Evolutionary conservation across 345 rosid species (phyloP).

Genomic region (Eutrema japonicum): DNA sequence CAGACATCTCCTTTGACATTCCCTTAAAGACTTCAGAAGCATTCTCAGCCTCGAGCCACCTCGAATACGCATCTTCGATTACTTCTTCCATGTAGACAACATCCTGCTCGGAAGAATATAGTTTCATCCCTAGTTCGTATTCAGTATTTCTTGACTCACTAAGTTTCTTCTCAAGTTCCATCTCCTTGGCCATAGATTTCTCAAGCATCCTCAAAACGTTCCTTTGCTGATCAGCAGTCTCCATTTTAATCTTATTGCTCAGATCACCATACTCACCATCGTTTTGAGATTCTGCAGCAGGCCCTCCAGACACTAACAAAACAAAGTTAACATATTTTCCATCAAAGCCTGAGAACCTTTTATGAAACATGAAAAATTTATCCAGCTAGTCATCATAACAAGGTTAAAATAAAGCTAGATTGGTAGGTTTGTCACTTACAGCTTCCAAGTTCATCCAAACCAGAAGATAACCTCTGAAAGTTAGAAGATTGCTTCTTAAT

Average conservation of each 20-base stretch:
- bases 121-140: slow-evolving; percentile 56
- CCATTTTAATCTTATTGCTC: slow-evolving; percentile 63
- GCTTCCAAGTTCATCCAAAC: slow-evolving; percentile 49
- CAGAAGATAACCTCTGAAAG: slow-evolving; percentile 58
- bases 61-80: slow-evolving; percentile 54
- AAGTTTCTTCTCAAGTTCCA: slow-evolving; percentile 85
- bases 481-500: slow-evolving; percentile 64
- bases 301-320: slow-evolving; percentile 56
- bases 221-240: slow-evolving; percentile 83
- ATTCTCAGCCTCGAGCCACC: slow-evolving; percentile 74
- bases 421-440: slow-evolving; percentile 49
- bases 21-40: slow-evolving; percentile 71
- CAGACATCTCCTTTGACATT: slow-evolving; percentile 69
- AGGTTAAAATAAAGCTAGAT: neutral
- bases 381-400: neutral
- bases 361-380: neutral
- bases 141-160: slow-evolving; percentile 66
- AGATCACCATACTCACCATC: slow-evolving; percentile 50
- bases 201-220: slow-evolving; percentile 86
- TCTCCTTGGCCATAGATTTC: slow-evolving; percentile 90
- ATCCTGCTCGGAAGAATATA: slow-evolving; percentile 63
- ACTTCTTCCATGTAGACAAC: slow-evolving; percentile 70
- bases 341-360: slow-evolving; percentile 2
- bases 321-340: slow-evolving; percentile 13
- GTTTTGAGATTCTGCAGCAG: slow-evolving; percentile 38